A percentile compares a stretch with the other conserved stretches of the same genome.
Evolutionary conservation across 2,329 filamentous ascomycete genomes (phyloP).

Genomic region (Phialophora verrucosa): DNA sequence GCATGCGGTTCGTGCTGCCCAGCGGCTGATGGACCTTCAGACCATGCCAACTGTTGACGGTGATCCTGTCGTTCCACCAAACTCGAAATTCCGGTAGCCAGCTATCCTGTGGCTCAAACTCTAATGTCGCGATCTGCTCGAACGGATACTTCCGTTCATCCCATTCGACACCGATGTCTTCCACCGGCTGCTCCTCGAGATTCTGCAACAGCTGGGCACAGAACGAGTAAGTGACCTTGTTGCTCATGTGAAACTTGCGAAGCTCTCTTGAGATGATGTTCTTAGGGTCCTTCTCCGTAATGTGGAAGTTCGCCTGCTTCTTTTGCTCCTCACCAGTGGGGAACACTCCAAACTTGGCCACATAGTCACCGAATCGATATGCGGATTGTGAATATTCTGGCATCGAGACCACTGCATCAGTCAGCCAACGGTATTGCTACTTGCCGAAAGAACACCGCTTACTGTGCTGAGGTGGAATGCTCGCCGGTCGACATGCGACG

Average conservation of each 20-base stretch:
- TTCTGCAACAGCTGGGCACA: slow-evolving; percentile 40
- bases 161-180: slow-evolving; percentile 93
- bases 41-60: slow-evolving; percentile 34
- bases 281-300: slow-evolving; percentile 33
- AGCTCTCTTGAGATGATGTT: slow-evolving; percentile 32
- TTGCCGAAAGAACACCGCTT: not conserved
- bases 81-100: slow-evolving; percentile 32
- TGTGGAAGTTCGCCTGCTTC: slow-evolving; percentile 23
- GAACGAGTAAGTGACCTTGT: slow-evolving; percentile 36
- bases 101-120: slow-evolving; percentile 34
- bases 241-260: slow-evolving; percentile 30
- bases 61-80: slow-evolving; percentile 35
- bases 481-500: slow-evolving; percentile 25
- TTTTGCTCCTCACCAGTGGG: slow-evolving; percentile 32
- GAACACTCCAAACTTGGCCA: slow-evolving; percentile 34
- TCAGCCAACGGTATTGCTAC: not conserved
- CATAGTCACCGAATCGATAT: slow-evolving; percentile 34
- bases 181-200: slow-evolving; percentile 46
- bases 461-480: slow-evolving; percentile 32
- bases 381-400: slow-evolving; percentile 35
- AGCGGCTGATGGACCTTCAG: slow-evolving; percentile 32
- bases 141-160: slow-evolving; percentile 93
- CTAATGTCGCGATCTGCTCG: slow-evolving; percentile 65
- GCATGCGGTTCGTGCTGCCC: slow-evolving; percentile 32
- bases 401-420: slow-evolving; percentile 31